Evolutionary conservation across 495 filamentous ascomycete species (phyloP).

Genomic region (Penicillium diatomitis): DNA sequence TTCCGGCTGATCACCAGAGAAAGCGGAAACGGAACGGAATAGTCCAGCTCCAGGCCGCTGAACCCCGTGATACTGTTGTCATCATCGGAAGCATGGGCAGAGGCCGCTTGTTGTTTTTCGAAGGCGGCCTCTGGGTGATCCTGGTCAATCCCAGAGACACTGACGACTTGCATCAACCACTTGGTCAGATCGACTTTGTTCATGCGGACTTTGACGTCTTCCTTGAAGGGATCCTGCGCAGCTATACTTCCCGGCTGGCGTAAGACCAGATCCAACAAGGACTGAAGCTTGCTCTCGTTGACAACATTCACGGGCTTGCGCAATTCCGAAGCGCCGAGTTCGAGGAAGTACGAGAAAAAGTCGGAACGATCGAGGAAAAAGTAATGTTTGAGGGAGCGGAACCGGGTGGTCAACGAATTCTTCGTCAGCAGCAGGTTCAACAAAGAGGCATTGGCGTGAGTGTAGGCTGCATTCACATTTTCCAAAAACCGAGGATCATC

Average conservation of each 20-base stretch:
- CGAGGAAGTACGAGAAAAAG: constrained; percentile 95
- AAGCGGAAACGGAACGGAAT: constrained; percentile 90
- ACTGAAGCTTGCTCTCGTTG: constrained; percentile 88
- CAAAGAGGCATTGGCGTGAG: constrained; percentile 90
- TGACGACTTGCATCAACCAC: constrained; percentile 91
- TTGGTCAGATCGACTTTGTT: constrained; percentile 88
- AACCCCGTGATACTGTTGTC: constrained; percentile 85
- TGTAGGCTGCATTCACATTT: constrained; percentile 91
- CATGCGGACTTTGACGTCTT: constrained; percentile 95
- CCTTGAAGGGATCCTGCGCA: constrained; percentile 90
- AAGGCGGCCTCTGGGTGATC: constrained; percentile 54
- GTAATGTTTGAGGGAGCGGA: constrained; percentile 92
- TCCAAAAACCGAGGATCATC: constrained; percentile 85
- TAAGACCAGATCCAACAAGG: constrained; percentile 84
- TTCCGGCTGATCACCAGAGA: constrained; percentile 94
- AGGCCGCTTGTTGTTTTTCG: constrained; percentile 45
- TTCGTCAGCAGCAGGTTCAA: constrained; percentile 85
- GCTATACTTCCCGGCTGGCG: constrained; percentile 93
- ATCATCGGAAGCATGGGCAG: constrained; percentile 46
- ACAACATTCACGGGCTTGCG: constrained; percentile 78
- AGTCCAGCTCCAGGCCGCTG: constrained; percentile 87
- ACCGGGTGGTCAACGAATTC: constrained; percentile 75
- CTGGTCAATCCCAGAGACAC: constrained; percentile 86
- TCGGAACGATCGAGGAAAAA: constrained; percentile 97
- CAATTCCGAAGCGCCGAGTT: constrained; percentile 78